Base-by-base conservation (phyloP, 2,329 filamentous ascomycete genomes). In the Colletotrichum sidae region DNA sequence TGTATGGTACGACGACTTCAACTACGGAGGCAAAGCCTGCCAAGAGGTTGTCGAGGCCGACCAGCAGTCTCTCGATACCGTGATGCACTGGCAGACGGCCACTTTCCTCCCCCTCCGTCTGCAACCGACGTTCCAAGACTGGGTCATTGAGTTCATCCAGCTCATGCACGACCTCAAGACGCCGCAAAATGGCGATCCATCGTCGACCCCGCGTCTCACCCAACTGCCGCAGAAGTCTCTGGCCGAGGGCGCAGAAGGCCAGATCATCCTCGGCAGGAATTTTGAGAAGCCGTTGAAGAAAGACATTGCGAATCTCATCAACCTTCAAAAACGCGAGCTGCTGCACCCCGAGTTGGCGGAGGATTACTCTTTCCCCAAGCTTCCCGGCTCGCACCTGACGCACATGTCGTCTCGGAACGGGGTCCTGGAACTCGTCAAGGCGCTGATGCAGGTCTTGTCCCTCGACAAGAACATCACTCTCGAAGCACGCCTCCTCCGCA, bases 61-160 rank as follows among this genome's bases (percentile, higher is more conserved):
- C 5, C 88, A 91, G 49, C 94, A 97, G 75, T 85, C 88, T 3
- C 85, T 98, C 12, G 92, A 97, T 72, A 96, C 92, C 10, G 89
- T 99, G 72, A 98, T 99, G 94, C 92, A 97, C 78, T 99, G 96
- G 96, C 96, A 99, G 77, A 91, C 99, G 74, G 91, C 90, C 50
- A 94, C 93, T 1, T 97, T 97, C 76, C 80, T 99, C 1, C 96
- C 96, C 0, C 76, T 81, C 1, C 89, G 91, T 5, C 84, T 99
- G 53, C 94, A 98, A 73, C 86, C 91, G 1, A 87, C 90, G 9
- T 99, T 99, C 81, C 88, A 94, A 68, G 90, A 97, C 71, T 97
- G 94, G 93, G 88, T 97, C 3, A 88, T 97, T 12, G 93, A 97
- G 75, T 99, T 97, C 77, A 92, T 99, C 70, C 90, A 97, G 70